Base-by-base conservation (phyloP, 179 eudicot genomes). In the Drosera spatulata region DNA sequence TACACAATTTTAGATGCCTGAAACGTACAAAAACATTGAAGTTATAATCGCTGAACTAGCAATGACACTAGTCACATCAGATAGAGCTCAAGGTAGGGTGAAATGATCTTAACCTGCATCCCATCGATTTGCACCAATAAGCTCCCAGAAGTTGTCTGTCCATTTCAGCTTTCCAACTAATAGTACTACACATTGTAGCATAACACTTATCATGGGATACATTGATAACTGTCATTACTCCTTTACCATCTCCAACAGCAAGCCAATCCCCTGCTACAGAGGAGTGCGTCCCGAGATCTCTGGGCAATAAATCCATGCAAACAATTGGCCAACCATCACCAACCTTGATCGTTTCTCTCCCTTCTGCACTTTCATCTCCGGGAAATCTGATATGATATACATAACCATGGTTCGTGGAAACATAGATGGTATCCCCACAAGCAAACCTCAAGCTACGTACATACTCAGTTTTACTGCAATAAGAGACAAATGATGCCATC, bases 191-290 rank as follows among this genome's bases (percentile, higher is more conserved):
- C 50, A 79, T 82, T 70, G 72, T 66, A 50, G 86, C 79, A 52
- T 56, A 53, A 69, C 63, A 53, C 56, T 33, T 71, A 70, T 61
- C 64, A 71, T 64, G 64, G 45, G 70, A 56, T 68, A 94, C 73
- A 55, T 73, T 68, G 40, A 85, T 62, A 65, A 90, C 75, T 45
- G 83, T 83, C 85, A 83, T 68, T 39, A 43, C 68, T 63, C 99
- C 99, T 76, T 81, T 85, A 66, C 99, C 99, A 80, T 90, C 94
- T 57, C 99, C 99, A 66, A 91, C 75, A 77, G 97, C 84, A 72
- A 94, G 55, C 94, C 91, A 86, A 61, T 90, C 86, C 60, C 85
- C 96, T 71, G 63, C 58, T 46, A 42, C 66, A 48, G 65, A 56
- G 45, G 85, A 59, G 61, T 39, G 59, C 59, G 69, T 63, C 10